Base-by-base conservation (phyloP, 2,329 filamentous ascomycete species). In the Ophiognomonia clavigignenti-juglandacearum region DNA sequence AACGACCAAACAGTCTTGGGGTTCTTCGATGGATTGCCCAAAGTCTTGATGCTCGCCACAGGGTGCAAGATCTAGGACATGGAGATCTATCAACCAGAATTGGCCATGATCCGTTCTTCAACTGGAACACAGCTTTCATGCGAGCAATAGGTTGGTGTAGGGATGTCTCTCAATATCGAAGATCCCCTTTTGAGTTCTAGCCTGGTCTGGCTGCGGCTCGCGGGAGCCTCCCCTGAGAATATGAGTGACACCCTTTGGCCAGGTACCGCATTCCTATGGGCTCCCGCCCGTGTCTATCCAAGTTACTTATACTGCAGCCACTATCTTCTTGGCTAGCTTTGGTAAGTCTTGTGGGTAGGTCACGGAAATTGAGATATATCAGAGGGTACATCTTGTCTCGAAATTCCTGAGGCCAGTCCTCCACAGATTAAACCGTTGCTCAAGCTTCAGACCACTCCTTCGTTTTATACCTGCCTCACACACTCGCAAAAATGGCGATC, bases 61-160 rank as follows among this genome's bases (percentile, higher is more conserved):
- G n/a, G n/a, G n/a, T n/a, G n/a, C n/a, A n/a, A n/a, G n/a, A n/a
- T n/a, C n/a, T n/a, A n/a, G n/a, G n/a, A n/a, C n/a, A 26, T 10
- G 10, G 24, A 26, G 24, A 26, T 6, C 6, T 10, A 26, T 26
- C 24, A 26, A 6, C 24, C 24, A 26, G 6, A n/a, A 10, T 10
- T 6, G 24, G 27, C 35, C 45, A 48, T 20, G 45, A 39, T 26
- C 23, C 26, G 24, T 32, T 43, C n/a, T 29, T 34, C 49, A 43
- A 39, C 40, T 51, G 48, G 48, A 51, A 51, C 49, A 51, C 40
- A 47, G 39, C 45, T 45, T 48, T 51, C 49, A 51, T 51, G 49
- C 49, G 48, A 48, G 41, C 49, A 51, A 51, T 51, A 51, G 49
- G 49, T 41, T 48, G 45, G 49, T 43, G 49, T 45, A 51, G 45